Base-by-base conservation (phyloP, 192 early-diverging fungal genomes). In the Paraglomus occultum region DNA sequence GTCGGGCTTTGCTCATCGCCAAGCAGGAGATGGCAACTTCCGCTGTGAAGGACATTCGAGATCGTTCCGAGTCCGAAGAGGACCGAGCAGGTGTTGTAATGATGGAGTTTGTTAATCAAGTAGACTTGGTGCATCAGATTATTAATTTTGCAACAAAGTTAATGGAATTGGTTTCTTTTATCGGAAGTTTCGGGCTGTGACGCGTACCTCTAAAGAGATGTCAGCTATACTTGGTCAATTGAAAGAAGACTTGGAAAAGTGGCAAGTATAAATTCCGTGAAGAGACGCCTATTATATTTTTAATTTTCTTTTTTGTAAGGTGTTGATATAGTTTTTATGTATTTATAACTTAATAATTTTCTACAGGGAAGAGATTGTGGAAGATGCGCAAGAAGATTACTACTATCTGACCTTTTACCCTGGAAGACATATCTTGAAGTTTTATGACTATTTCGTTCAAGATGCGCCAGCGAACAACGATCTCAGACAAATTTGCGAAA, bases 401-500 rank as follows among this genome's bases (percentile, higher is more conserved):
- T 73, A 73, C 55, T 73, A 66, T 58, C 23, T 73, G 20, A 66
- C 64, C 5, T 67, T 67, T 31, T 73, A 47, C 17, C 51, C 65
- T 3, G 31, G 31, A 31, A 3, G 31, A 3, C 31, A 31, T 3
- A 31, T 31, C 12, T 31, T 31, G 31, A 3, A 31, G 1, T 31
- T 31, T 31, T 49, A 38, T 49, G 62, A 73, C 46, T 65, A 67
- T 59, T 73, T 67, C 23, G 57, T 18, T 39, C 12, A 54, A n/a
- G 22, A 45, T 10, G 45, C 31, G 31, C 31, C 31, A 31, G 31
- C 31, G 3, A 31, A 31, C 3, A 31, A 31, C 31, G 31, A 31
- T 31, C 3, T 31, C 3, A 31, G 31, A 31, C 31, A 1, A 31
- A 31, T 31, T 31, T 31, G 31, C 1, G 31, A 31, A 3, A 31